These are phyloP conservation scores for Dysphania ambrosioides DNA, from an alignment of 148 eudicot species.

Conservation along the genomic window DNA sequence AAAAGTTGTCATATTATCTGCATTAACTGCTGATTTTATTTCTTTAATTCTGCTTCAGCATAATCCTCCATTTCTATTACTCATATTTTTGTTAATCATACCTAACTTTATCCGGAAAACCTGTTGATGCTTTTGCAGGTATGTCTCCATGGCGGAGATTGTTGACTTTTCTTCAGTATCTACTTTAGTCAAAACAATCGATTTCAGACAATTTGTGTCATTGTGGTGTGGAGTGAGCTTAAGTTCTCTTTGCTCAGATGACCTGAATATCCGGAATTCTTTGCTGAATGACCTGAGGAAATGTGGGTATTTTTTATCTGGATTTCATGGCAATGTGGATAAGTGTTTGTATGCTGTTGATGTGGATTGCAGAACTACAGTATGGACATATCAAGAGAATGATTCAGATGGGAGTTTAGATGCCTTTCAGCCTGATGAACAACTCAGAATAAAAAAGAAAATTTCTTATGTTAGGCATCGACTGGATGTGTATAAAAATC, in stretches of 20 bases:
- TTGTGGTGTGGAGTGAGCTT: conserved; percentile 59
- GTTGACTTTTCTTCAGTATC: conserved; percentile 62
- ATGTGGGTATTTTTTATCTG: conserved; percentile 71
- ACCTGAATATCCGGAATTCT: conserved; percentile 31
- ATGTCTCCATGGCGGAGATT: conserved; percentile 70
- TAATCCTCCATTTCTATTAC: neutral
- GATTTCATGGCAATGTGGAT: conserved; percentile 42
- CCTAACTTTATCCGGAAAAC: conserved; percentile 4
- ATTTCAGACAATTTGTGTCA: conserved; percentile 64
- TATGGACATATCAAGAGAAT: conserved; percentile 70
- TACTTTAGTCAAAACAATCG: conserved; percentile 51
- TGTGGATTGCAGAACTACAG: conserved; percentile 78
- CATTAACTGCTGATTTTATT: neutral
- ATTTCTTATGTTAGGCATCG: conserved; percentile 65
- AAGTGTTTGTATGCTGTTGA: conserved; percentile 58
- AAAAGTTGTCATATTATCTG: neutral
- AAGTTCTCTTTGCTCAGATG: conserved; percentile 43
- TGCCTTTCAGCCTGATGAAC: conserved; percentile 87
- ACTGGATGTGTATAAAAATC: conserved; percentile 56
- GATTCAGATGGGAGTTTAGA: conserved; percentile 60
- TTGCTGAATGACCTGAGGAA: conserved; percentile 42
- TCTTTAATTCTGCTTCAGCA: neutral
- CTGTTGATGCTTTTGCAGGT: conserved; percentile 59
- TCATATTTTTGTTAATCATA: neutral
- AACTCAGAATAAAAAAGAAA: conserved; percentile 71